phyloP scores from a whole-genome alignment of 2,329 filamentous ascomycete species.

The Penicillium hesseltinei region DNA sequence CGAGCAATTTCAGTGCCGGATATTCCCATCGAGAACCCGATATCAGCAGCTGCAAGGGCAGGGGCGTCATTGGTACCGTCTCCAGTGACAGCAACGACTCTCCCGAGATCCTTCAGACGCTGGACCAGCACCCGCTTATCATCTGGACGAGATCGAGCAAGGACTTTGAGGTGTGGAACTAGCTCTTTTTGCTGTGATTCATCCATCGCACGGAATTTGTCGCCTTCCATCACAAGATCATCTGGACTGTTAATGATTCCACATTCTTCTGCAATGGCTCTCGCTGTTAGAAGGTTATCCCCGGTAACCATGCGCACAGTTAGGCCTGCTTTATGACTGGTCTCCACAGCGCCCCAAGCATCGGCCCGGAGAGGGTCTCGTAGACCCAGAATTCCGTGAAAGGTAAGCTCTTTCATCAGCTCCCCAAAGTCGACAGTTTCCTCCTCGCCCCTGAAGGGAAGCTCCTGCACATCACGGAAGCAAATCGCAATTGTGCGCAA shows the following conservation, averaged over 20 bases:
- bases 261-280: slow-evolving; percentile 65
- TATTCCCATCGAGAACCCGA: slow-evolving; percentile 62
- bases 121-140: slow-evolving; percentile 58
- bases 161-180: slow-evolving; percentile 55
- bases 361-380: slow-evolving; percentile 63
- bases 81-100: slow-evolving; percentile 57
- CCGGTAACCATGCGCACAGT: slow-evolving; percentile 66
- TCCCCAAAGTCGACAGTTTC: slow-evolving; percentile 47
- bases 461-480: slow-evolving; percentile 66
- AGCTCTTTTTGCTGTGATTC: slow-evolving; percentile 52
- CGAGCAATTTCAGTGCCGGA: slow-evolving; percentile 61
- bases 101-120: slow-evolving; percentile 54
- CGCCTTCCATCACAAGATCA: slow-evolving; percentile 60
- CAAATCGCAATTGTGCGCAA: slow-evolving; percentile 70
- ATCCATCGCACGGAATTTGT: slow-evolving; percentile 56
- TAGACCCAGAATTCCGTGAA: slow-evolving; percentile 63
- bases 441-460: slow-evolving; percentile 45
- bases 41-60: slow-evolving; percentile 58
- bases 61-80: slow-evolving; percentile 61
- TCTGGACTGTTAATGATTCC: slow-evolving; percentile 53
- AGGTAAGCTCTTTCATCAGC: slow-evolving; percentile 63
- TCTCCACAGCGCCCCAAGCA: slow-evolving; percentile 59
- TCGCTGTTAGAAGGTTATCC: slow-evolving; percentile 64
- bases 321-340: slow-evolving; percentile 62
- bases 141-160: slow-evolving; percentile 59